These are phyloP conservation scores for Globisporangium nodosum DNA, from an alignment of 352 stramenopile species.

Conservation along the genomic window DNA sequence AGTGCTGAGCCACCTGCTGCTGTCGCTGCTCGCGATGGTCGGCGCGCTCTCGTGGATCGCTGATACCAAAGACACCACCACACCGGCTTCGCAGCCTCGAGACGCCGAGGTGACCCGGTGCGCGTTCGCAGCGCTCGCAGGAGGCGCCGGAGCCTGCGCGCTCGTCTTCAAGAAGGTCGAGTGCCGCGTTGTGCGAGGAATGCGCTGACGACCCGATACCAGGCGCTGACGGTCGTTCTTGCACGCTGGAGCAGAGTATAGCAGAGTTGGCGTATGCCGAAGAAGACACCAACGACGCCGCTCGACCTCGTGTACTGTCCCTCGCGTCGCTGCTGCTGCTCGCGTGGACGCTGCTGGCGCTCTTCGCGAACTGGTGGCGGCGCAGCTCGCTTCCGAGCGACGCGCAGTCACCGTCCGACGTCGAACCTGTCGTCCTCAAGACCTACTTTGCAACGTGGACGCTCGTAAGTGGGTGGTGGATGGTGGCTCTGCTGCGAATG, in stretches of 20 bases:
- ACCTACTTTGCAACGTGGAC: slow-evolving; percentile 15
- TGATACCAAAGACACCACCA: slow-evolving; percentile 1
- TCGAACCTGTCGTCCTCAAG: slow-evolving; percentile 2
- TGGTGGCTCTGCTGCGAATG: not conserved
- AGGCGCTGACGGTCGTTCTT: not conserved
- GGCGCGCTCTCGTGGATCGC: slow-evolving; percentile 17
- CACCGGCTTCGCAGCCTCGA: not conserved
- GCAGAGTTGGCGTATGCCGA: slow-evolving; percentile 9
- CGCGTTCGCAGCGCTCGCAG: slow-evolving; percentile 25
- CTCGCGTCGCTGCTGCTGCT: slow-evolving; percentile 15
- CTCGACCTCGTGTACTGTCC: not conserved
- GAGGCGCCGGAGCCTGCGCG: slow-evolving; percentile 15
- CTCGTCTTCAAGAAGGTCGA: slow-evolving; percentile 33
- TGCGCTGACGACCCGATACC: not conserved
- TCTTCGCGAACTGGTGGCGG: slow-evolving; percentile 16
- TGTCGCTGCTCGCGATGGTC: slow-evolving; percentile 15
- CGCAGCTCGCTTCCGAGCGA: slow-evolving; percentile 3
- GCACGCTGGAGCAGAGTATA: slow-evolving; percentile 7
- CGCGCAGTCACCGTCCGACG: not conserved
- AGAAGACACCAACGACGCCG: not conserved
- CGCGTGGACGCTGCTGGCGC: slow-evolving; percentile 15
- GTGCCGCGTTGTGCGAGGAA: not conserved
- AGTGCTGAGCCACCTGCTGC: slow-evolving; percentile 13
- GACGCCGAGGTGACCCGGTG: not conserved
- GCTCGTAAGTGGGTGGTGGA: slow-evolving; percentile 6